Conservation (phyloP, 2,329 filamentous ascomycete genomes). For the Xylaria sp. region DNA sequence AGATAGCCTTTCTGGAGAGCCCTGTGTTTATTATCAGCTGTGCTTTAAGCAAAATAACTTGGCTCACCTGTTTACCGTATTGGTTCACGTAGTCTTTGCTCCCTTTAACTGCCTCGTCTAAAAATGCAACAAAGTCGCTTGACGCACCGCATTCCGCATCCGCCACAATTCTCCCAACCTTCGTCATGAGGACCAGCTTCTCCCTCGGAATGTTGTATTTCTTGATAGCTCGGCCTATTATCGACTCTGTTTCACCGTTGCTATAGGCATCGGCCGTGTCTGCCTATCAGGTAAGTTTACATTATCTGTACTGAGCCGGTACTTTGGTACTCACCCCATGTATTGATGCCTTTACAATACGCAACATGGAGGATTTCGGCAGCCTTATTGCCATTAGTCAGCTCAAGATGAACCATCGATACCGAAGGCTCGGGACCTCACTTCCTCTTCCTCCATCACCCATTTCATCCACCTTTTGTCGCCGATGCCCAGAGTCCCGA, state of each 20-base stretch:
- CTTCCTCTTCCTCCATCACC: constrained; percentile 13
- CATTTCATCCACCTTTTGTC: constrained; percentile 13
- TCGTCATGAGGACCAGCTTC: constrained; percentile 29
- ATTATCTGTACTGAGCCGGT: constrained; percentile 8
- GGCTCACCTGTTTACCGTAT: constrained; percentile 40
- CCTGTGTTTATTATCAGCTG: constrained; percentile 17
- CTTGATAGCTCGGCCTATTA: constrained; percentile 29
- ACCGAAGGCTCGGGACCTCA: constrained; percentile 8
- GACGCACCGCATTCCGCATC: constrained; percentile 10
- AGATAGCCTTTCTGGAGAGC: constrained; percentile 47
- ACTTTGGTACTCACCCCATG: constrained; percentile 14
- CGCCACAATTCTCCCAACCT: constrained; percentile 19
- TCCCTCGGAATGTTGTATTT: constrained; percentile 29
- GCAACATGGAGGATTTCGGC: constrained; percentile 14
- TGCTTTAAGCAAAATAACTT: constrained; percentile 9
- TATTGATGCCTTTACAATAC: constrained; percentile 16
- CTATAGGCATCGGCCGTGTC: constrained; percentile 31
- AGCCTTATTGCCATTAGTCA: constrained; percentile 14
- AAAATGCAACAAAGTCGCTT: constrained; percentile 16
- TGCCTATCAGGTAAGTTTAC: constrained; percentile 15
- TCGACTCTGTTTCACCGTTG: constrained; percentile 24
- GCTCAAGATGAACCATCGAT: constrained; percentile 15
- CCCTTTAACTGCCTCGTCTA: constrained; percentile 10
- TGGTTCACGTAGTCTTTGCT: constrained; percentile 29
- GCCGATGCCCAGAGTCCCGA: constrained; percentile 12